phyloP scores from a whole-genome alignment of 1,139 yeast genomes.

The Eremothecium cymbalariae region DNA sequence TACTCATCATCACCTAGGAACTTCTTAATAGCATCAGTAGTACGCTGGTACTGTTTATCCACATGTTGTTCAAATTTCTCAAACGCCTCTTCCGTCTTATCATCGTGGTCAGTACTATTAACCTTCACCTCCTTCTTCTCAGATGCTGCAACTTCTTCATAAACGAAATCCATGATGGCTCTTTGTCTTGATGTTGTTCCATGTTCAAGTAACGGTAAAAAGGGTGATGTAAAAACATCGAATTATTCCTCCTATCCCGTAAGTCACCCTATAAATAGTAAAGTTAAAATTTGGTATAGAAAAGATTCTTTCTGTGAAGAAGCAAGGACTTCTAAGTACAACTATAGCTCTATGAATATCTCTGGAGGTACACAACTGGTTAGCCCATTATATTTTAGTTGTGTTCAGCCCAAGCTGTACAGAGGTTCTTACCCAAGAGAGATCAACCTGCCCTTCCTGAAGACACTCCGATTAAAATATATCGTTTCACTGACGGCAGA shows the following conservation, averaged over 20 bases:
- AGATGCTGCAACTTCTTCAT: constrained; percentile 25
- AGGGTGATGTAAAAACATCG: constrained; percentile 1
- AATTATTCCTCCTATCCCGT: too few species aligned
- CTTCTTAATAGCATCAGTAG: constrained; percentile 21
- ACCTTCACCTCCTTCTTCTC: constrained; percentile 11
- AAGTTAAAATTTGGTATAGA: too few species aligned
- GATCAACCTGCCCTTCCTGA: constrained; percentile 64
- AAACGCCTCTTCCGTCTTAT: constrained; percentile 34
- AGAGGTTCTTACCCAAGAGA: constrained; percentile 85
- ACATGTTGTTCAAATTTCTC: constrained; percentile 31
- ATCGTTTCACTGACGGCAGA: constrained; percentile 75
- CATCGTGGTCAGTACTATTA: constrained; percentile 18
- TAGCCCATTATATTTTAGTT: constrained; percentile 75
- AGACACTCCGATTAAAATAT: constrained; percentile 57
- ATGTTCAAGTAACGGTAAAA: constrained; percentile 1
- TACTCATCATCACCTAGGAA: constrained; percentile 18
- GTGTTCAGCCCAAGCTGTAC: constrained; percentile 60
- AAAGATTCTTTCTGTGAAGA: too few species aligned
- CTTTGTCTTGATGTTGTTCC: not conserved
- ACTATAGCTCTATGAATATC: too few species aligned
- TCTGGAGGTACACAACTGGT: constrained; percentile 36
- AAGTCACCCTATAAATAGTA: too few species aligned
- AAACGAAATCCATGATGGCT: constrained; percentile 22
- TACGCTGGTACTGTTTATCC: constrained; percentile 22
- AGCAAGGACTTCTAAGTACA: too few species aligned